Conservation (phyloP, 192 early-diverging fungal species). For the Podochytrium sp. region DNA sequence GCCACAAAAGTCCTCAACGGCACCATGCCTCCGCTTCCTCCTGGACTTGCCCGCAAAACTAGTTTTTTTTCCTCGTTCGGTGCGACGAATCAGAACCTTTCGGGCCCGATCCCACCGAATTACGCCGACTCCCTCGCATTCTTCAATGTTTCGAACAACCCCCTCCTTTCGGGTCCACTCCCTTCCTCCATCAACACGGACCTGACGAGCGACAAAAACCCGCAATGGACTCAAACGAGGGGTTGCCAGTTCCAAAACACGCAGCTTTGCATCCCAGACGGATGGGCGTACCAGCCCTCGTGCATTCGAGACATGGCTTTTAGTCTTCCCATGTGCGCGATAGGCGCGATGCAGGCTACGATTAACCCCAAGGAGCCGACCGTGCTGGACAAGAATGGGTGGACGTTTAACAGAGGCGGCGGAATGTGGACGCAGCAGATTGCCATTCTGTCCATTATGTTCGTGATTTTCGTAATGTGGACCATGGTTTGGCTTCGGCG, state of each 20-base stretch:
- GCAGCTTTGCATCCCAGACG: background rate
- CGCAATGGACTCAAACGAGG: conserved; percentile 7
- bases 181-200: background rate
- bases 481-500: background rate
- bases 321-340: background rate
- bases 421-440: background rate
- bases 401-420: too few species aligned
- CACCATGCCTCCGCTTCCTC: background rate
- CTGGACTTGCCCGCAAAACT: background rate
- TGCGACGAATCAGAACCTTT: conserved; percentile 7
- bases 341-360: background rate
- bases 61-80: background rate
- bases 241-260: conserved; percentile 8
- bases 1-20: conserved; percentile 13
- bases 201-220: background rate
- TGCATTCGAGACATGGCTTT: background rate
- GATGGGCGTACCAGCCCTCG: conserved; percentile 12
- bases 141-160: conserved; percentile 17
- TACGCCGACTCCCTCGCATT: conserved; percentile 3
- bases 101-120: conserved; percentile 6
- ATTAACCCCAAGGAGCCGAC: background rate
- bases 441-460: background rate
- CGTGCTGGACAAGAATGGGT: too few species aligned
- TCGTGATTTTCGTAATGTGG: background rate
- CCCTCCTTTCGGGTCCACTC: conserved; percentile 7